These are phyloP conservation scores for Alternaria infectoria DNA, from an alignment of 2,329 filamentous ascomycete genomes.

Conservation along the genomic window DNA sequence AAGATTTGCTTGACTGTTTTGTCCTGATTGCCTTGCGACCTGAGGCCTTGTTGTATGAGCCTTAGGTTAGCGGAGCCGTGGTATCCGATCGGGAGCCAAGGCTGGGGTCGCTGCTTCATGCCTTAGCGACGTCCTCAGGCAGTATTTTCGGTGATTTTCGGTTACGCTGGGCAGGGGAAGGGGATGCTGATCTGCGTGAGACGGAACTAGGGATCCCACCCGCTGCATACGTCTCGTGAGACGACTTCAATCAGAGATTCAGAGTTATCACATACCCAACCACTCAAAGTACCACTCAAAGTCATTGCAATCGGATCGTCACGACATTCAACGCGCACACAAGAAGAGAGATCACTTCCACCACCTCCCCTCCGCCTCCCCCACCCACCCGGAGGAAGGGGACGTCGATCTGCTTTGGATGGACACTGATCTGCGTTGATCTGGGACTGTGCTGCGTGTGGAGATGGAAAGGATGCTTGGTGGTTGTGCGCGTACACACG, in stretches of 20 bases:
- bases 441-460: neutral
- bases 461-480: neutral
- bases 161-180: neutral
- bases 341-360: no score
- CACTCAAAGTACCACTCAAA: no score
- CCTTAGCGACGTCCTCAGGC: constrained; percentile 4
- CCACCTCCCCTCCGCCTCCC: no score
- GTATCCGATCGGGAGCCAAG: constrained; percentile 28
- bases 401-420: neutral
- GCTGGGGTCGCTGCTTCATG: constrained; percentile 11
- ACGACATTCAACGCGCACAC: no score
- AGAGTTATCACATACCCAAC: no score
- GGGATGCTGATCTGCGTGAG: neutral
- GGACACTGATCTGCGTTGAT: neutral
- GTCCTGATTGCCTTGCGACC: constrained; percentile 12
- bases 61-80: constrained; percentile 23
- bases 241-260: no score
- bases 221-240: no score
- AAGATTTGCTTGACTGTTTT: constrained; percentile 34
- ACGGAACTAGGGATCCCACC: no score
- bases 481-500: neutral
- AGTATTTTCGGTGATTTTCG: constrained; percentile 8
- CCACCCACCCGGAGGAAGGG: no score
- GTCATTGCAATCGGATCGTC: no score
- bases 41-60: constrained; percentile 22